Conservation (phyloP, 306 rosid genomes). For the Quercus glauca region DNA sequence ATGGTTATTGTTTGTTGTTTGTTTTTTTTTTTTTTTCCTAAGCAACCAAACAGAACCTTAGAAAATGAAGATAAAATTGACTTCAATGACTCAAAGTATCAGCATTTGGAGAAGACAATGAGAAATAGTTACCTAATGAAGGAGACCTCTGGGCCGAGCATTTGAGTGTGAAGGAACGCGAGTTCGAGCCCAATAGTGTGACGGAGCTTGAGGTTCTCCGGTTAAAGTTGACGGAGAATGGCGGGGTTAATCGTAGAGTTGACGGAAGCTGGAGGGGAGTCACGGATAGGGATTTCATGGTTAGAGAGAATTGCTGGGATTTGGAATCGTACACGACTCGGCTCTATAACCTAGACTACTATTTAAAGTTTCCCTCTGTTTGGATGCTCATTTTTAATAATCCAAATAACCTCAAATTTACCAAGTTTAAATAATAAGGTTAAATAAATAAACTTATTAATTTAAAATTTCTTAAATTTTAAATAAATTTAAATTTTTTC, state of each 20-base stretch:
- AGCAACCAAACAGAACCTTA: conserved; percentile 1
- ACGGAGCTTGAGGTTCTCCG: conserved; percentile 25
- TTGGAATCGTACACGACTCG: no score
- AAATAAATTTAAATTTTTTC: no score
- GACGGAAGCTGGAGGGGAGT: conserved; percentile 16
- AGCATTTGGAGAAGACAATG: neutral
- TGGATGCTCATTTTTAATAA: no score
- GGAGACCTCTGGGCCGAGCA: conserved; percentile 44
- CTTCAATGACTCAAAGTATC: neutral
- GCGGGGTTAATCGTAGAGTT: conserved; percentile 10
- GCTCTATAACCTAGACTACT: no score
- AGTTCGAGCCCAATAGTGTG: conserved; percentile 5
- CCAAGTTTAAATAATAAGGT: no score
- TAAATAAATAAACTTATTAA: no score
- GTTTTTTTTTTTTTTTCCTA: neutral
- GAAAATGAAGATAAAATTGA: neutral
- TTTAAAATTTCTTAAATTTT: no score
- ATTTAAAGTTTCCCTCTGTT: no score
- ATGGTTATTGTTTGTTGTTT: neutral
- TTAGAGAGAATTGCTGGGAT: neutral
- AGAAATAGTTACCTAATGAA: conserved; percentile 37
- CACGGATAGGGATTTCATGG: conserved; percentile 49
- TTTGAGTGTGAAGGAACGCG: conserved; percentile 31
- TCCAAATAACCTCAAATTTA: no score
- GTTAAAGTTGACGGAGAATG: conserved; percentile 15